phyloP scores from a whole-genome alignment of 345 rosid genomes.

The Chamaenerion angustifolium region DNA sequence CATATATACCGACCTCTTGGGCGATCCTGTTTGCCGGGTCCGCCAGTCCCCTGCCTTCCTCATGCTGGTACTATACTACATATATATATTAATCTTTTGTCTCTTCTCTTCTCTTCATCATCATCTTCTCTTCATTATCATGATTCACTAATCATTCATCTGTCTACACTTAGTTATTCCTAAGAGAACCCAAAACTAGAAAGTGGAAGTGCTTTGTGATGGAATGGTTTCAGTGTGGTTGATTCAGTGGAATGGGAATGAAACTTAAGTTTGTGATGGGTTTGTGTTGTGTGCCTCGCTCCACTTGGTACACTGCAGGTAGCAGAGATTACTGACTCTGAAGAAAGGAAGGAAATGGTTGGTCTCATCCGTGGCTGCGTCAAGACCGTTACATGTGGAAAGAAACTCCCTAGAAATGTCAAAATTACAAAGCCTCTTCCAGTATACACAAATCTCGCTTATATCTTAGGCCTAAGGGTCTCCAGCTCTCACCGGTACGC shows the following conservation, averaged over 20 bases:
- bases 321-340: slow-evolving; percentile 45
- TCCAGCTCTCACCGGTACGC: slow-evolving; percentile 78
- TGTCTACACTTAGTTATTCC: too few species aligned
- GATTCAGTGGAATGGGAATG: too few species aligned
- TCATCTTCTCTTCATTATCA: too few species aligned
- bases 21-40: slow-evolving; percentile 98
- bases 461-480: slow-evolving; percentile 84
- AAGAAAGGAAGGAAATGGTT: slow-evolving; percentile 32
- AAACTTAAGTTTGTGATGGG: too few species aligned
- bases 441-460: slow-evolving; percentile 67
- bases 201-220: too few species aligned
- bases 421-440: slow-evolving; percentile 22
- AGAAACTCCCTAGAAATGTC: slow-evolving; percentile 19
- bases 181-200: too few species aligned
- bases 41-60: slow-evolving; percentile 91
- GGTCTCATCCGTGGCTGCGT: slow-evolving; percentile 90
- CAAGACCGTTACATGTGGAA: slow-evolving; percentile 85
- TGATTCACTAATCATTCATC: too few species aligned
- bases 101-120: too few species aligned
- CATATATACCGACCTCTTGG: slow-evolving; percentile 87
- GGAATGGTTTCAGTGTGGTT: too few species aligned
- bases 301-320: too few species aligned
- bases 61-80: slow-evolving; percentile 52
- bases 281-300: too few species aligned
- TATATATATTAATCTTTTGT: too few species aligned